Evolutionary conservation across 805 yeast genomes (phyloP), one percentile per base, ranked within the genome.

Genomic region (Naumovozyma castellii): DNA sequence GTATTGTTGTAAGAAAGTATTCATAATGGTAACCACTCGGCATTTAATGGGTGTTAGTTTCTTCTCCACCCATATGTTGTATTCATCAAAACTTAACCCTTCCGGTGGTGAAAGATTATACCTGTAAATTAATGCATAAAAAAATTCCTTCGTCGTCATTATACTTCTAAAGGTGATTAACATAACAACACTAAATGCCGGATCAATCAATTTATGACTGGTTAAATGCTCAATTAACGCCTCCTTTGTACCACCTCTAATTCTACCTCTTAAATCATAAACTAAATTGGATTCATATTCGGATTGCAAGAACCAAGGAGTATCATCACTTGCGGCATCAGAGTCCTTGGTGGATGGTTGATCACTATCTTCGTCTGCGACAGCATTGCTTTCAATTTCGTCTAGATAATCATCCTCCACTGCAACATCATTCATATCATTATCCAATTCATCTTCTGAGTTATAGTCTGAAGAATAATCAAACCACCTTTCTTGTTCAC

Each of bases 141-240:
- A 64, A 29, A 88, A 65, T 38, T 79, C 82, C 8, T 71, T 60
- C 2, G 92, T 72, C 3, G 81, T 69, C 65, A 80, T 72, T 56
- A 87, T 83, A 27, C 88, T 76, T 29, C 81, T 67, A 60, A 86
- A 84, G 0, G 94, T 78, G n/a, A 77, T 64, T 43, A 87, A 63
- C 65, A 88, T 75, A 0, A 86, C 73, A 4, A 79, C 66, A 50
- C 78, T 79, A 62, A 78, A 87, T 18, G 71, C 67, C 2, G 78
- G 72, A 51, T 79, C 84, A 17, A 73, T 61, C 31, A 71, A 59
- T 39, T 74, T 75, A 53, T 86, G 94, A 53, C 79, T 82, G 0
- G 95, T 84, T 43, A 88, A 67, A 57, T 84, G 85, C 39, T 86
- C 81, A 5, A 90, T 71, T 34, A 90, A 64, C 0, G 94, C 94